Conservation (phyloP, 345 rosid genomes). For the Rhodamnia rubescens region DNA sequence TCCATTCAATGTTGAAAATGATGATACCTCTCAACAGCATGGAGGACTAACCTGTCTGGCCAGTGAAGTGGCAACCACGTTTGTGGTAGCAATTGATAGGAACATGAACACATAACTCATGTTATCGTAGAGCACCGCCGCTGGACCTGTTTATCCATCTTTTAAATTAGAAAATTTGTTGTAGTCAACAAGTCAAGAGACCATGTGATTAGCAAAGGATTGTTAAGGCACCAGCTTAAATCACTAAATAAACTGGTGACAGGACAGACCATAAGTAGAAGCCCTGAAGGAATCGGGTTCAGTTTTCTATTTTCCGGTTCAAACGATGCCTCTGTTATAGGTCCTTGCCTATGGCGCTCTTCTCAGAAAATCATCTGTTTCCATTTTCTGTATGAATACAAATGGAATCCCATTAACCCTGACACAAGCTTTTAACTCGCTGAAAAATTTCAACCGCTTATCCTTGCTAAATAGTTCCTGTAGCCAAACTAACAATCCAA, state of each 20-base stretch:
- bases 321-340: background rate
- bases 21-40: background rate
- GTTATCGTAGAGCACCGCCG: slow-evolving; percentile 32
- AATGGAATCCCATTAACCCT: background rate
- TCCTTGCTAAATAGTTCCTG: background rate
- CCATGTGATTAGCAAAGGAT: background rate
- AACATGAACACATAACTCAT: slow-evolving; percentile 29
- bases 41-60: slow-evolving; percentile 19
- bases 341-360: background rate
- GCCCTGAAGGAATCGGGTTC: background rate
- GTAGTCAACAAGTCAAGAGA: background rate
- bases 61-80: slow-evolving; percentile 40
- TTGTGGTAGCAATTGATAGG: slow-evolving; percentile 41
- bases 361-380: background rate
- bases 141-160: slow-evolving; percentile 17
- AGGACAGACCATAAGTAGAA: background rate
- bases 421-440: background rate
- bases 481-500: background rate
- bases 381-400: background rate
- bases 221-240: background rate
- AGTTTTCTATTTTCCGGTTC: background rate
- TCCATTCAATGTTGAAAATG: background rate
- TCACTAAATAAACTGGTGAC: background rate
- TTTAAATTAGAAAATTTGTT: no score
- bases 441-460: background rate